Evolutionary conservation across 176 grass and related monocot species (phyloP), one percentile per base, ranked within the genome.

Genomic region (Poa pratensis): DNA sequence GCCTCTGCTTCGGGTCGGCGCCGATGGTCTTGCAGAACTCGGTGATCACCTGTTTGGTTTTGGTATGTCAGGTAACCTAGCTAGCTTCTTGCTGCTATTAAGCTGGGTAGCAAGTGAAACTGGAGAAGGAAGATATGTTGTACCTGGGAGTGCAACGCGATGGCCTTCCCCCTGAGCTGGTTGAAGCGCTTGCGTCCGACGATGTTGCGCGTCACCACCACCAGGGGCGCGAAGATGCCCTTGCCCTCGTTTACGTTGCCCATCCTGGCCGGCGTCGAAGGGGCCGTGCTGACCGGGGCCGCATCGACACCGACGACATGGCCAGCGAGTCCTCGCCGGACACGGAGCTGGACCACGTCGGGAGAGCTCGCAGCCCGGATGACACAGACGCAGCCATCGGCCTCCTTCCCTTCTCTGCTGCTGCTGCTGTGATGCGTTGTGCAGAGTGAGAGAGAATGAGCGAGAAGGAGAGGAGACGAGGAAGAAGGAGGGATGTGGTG

Each of bases 1-100:
- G 96, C 76, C 93, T 90, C 88, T 99, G 93, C 76, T 99, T 99
- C 16, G 77, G 35, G 84, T 99, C 93, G 23, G 96, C 96, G 46
- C 96, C 96, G 20, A 99, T 91, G 40, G 93, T 94, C 86, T 91
- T 96, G 90, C 93, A 99, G 92, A 99, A 94, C 91, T 96, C 96
- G 14, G 84, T 96, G 85, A 99, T 99, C 52, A 99, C 90, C 96
- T 98, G 88, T 28, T 50, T 74, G 43, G 24, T 62, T 43, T 77
- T 30, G 10, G 7, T 22, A 62, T 46, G 71, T 52, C 45, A 68
- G 64, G 64, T 11, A 16, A 69, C 34, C 32, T n/a, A 69, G 61
- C 32, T n/a, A 69, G 61, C 61, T 65, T 27, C 62, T 65, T 32
- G 64, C 37, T 45, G 45, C 12, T 49, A 4, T 17, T 51, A 51